Conservation (phyloP, 2,329 filamentous ascomycete species). For the Parastagonospora avenae region DNA sequence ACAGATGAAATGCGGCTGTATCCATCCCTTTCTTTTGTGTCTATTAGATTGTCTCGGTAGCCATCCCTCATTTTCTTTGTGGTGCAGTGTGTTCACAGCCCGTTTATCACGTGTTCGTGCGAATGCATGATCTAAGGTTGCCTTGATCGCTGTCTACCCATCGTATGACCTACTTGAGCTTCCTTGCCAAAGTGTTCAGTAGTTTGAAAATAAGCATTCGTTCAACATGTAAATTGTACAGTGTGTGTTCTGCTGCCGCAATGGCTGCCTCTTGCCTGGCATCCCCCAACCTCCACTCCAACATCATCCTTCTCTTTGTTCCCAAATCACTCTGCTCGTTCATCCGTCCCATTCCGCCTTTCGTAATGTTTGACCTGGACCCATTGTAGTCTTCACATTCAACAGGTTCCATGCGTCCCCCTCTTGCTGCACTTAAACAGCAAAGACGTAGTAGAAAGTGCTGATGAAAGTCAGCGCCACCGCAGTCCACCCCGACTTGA, state of each 20-base stretch:
- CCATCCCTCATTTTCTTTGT: no score
- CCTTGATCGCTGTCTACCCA: no score
- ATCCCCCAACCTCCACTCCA: not conserved
- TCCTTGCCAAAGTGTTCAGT: no score
- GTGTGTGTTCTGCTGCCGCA: not conserved
- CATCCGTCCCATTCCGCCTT: no score
- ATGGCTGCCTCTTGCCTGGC: not conserved
- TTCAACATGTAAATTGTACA: slow-evolving; percentile 14
- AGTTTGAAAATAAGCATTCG: not conserved
- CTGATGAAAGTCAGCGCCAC: slow-evolving; percentile 59
- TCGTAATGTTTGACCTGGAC: no score
- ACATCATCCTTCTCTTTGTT: not conserved
- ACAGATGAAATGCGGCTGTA: no score
- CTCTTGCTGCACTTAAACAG: slow-evolving; percentile 5
- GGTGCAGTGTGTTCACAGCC: no score
- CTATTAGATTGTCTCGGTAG: no score
- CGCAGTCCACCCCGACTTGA: slow-evolving; percentile 67
- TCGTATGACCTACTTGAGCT: no score
- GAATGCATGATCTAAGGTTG: no score
- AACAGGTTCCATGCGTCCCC: not conserved
- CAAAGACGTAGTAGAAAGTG: slow-evolving; percentile 40
- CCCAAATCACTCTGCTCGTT: not conserved
- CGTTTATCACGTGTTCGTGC: no score
- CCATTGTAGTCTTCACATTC: not conserved
- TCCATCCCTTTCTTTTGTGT: no score